Evolutionary conservation across 2,329 filamentous ascomycete species (phyloP).

Genomic region (Trichoderma asperellum): DNA sequence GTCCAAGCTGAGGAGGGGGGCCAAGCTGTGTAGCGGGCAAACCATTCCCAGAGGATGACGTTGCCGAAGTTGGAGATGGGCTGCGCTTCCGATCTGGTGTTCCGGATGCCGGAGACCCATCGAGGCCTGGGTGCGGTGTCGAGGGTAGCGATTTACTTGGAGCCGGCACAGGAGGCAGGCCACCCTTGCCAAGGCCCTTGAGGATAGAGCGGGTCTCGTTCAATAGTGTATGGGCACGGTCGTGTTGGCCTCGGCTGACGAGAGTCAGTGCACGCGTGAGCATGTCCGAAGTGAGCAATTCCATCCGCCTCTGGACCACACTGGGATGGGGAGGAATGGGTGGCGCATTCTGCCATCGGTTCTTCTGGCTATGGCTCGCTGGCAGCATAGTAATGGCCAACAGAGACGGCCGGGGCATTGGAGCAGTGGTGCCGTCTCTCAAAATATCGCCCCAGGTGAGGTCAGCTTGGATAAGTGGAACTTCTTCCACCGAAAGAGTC

Average conservation of each 20-base stretch:
- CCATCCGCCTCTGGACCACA: conserved; percentile 96
- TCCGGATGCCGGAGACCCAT: conserved; percentile 49
- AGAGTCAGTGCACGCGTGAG: conserved; percentile 88
- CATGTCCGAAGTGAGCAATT: conserved; percentile 97
- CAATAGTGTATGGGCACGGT: conserved; percentile 88
- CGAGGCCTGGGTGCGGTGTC: conserved; percentile 53
- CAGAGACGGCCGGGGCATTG: conserved; percentile 86
- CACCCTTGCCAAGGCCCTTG: conserved; percentile 93
- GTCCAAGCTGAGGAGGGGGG: conserved; percentile 50
- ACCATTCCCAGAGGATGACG: conserved; percentile 47
- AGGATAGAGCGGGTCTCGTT: conserved; percentile 93
- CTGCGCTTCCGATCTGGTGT: conserved; percentile 61
- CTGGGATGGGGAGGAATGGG: conserved; percentile 94
- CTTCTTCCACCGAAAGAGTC: conserved; percentile 84
- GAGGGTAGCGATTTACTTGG: conserved; percentile 56
- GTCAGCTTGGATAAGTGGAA: conserved; percentile 93
- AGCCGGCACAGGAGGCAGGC: conserved; percentile 87
- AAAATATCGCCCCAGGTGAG: conserved; percentile 92
- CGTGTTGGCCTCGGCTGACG: conserved; percentile 88
- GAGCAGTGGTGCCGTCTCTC: conserved; percentile 81
- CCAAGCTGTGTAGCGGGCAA: conserved; percentile 49
- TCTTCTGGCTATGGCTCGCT: conserved; percentile 63
- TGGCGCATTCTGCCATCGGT: conserved; percentile 67
- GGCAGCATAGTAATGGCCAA: conserved; percentile 96
- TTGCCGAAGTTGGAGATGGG: conserved; percentile 57